Evolutionary conservation across 345 rosid genomes (phyloP), one percentile per base, ranked within the genome.

Genomic region (Hypericum perforatum): DNA sequence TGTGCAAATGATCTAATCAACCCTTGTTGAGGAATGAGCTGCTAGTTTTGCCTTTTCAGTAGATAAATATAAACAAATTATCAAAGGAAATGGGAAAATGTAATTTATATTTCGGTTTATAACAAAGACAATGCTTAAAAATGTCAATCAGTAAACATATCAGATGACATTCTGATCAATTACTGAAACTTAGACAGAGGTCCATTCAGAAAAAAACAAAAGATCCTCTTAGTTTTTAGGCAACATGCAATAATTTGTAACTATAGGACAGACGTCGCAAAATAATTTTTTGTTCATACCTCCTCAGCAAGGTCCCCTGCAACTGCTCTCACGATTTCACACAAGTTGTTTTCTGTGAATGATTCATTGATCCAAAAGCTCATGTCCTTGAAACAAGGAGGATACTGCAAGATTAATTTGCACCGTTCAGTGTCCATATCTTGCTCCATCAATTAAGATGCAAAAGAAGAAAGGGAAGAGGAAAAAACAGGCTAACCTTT

Each of bases 301-400:
- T 92, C 96, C 77, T 88, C 98, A 39, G 63, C 95, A 64, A 88
- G 94, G 75, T 92, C 98, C 16, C 98, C 98, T n/a, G 95, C 89
- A 56, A 92, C 60, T 70, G 85, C 97, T 81, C 96, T 79, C 13
- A 92, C 67, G 62, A 92, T 63, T 75, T 88, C 98, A 59, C 97
- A 88, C 56, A 92, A 73, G 75, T 92, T 92, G 63, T 88, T 92
- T 73, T 92, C 95, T 12, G 98, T 92, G 72, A 88, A 92, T 12
- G 80, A 74, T 10, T 92, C 97, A 52, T 39, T 92, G 56, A 85
- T 88, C 97, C 98, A 92, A 72, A 92, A 92, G 46, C 96, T 92
- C 75, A 92, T 70, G 73, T 91, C 98, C 68, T 91, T 91, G 75
- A 64, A 91, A 70, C 96, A 91, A 65, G 98, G 98, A 45, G 98